A percentile compares a stretch with the other conserved stretches of the same genome.
These are phyloP conservation scores for Penicillium alfredii DNA, from an alignment of 495 filamentous ascomycete species.

Conservation along the genomic window DNA sequence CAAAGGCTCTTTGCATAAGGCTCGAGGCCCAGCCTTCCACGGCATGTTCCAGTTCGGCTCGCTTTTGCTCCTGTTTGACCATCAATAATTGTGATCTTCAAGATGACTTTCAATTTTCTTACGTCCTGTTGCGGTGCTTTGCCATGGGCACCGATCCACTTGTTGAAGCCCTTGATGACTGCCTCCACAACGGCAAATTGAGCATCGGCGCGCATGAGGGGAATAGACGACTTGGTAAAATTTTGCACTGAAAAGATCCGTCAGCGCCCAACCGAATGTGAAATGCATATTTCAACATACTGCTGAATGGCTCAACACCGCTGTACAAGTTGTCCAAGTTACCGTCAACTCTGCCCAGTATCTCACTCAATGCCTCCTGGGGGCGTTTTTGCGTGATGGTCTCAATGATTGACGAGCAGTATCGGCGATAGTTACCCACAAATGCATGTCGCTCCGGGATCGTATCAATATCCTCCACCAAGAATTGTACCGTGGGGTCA, in stretches of 20 bases:
- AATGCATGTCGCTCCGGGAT: conserved; percentile 93
- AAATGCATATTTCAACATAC: conserved; percentile 50
- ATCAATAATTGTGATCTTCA: conserved; percentile 8
- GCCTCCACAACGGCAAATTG: conserved; percentile 87
- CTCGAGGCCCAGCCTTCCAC: conserved; percentile 78
- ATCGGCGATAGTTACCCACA: conserved; percentile 92
- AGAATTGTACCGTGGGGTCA: conserved; percentile 71
- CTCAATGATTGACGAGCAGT: conserved; percentile 80
- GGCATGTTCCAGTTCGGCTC: conserved; percentile 54
- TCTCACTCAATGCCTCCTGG: conserved; percentile 79
- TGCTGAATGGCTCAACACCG: conserved; percentile 59
- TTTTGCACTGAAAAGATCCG: conserved; percentile 56
- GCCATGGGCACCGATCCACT: conserved; percentile 59
- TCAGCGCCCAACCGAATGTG: no score
- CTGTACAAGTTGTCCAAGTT: conserved; percentile 71
- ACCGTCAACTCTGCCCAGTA: conserved; percentile 67
- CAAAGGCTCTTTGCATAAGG: conserved; percentile 67
- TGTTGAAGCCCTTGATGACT: conserved; percentile 82
- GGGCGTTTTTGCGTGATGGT: conserved; percentile 71
- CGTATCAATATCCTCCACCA: conserved; percentile 91
- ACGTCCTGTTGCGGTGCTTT: conserved; percentile 53
- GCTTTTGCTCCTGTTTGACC: conserved; percentile 49
- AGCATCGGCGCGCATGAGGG: conserved; percentile 75
- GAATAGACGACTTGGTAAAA: conserved; percentile 75
- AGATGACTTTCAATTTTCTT: conserved; percentile 9